Evolutionary conservation across 495 filamentous ascomycete species (phyloP).

Genomic region (Aspergillus funiculosus): DNA sequence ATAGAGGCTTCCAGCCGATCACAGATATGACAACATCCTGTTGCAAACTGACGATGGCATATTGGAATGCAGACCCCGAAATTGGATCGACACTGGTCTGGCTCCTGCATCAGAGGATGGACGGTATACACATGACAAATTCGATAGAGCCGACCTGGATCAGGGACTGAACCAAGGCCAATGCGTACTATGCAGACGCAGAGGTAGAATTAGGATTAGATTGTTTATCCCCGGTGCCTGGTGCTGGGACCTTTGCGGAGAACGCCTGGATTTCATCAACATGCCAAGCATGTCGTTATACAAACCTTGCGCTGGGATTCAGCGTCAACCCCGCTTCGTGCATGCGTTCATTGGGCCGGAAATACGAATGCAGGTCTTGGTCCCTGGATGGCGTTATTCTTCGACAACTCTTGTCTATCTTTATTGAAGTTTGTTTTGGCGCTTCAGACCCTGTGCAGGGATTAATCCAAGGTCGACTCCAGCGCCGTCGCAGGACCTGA

Average conservation of each 20-base stretch:
- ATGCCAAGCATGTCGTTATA: constrained; percentile 13
- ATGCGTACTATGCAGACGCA: too few relatives aligned
- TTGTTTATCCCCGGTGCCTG: background rate
- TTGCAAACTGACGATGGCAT: background rate
- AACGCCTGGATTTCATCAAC: background rate
- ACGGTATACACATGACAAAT: background rate
- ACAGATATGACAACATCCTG: constrained; percentile 4
- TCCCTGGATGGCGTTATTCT: constrained; percentile 5
- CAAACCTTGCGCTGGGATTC: background rate
- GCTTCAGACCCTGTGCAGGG: background rate
- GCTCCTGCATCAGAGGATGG: background rate
- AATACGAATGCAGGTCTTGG: background rate
- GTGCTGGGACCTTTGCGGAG: background rate
- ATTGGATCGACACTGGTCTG: background rate
- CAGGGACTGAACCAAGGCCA: too few relatives aligned
- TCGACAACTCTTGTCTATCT: constrained; percentile 8
- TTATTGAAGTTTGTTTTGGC: constrained; percentile 8
- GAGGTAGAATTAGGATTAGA: background rate
- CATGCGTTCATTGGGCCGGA: background rate
- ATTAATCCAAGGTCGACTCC: too few relatives aligned
- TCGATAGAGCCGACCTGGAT: background rate
- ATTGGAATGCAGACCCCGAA: constrained; percentile 4
- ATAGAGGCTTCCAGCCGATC: background rate
- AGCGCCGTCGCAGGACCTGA: too few relatives aligned
- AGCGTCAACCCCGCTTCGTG: background rate